Percentiles rank a stretch among this genome's conserved stretches.
Evolutionary conservation across 2,329 filamentous ascomycete genomes (phyloP).

Genomic region (Fusarium nelsonii): DNA sequence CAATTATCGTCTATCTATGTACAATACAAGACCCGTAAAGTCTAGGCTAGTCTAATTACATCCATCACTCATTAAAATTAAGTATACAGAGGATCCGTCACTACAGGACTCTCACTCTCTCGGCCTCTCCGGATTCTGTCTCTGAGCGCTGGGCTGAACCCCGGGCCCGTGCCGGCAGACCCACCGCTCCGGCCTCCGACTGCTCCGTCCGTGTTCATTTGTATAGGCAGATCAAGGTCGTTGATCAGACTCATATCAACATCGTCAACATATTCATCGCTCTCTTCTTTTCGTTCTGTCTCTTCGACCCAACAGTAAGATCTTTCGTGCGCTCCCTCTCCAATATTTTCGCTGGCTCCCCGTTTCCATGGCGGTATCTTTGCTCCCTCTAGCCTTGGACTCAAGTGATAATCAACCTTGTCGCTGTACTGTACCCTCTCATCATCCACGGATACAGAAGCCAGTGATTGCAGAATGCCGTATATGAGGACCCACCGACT

Average conservation of each 20-base stretch:
- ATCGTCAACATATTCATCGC: slow-evolving; percentile 15
- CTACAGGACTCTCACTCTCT: slow-evolving; percentile 23
- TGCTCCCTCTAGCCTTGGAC: slow-evolving; percentile 59
- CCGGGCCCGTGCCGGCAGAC: not conserved
- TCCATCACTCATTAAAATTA: slow-evolving; percentile 2
- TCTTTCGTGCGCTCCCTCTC: slow-evolving; percentile 61
- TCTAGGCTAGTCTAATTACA: not conserved
- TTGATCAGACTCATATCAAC: slow-evolving; percentile 18
- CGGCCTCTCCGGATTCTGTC: slow-evolving; percentile 14
- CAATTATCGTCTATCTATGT: not conserved
- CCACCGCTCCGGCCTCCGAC: slow-evolving; percentile 24
- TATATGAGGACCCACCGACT: slow-evolving; percentile 73
- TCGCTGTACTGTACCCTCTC: slow-evolving; percentile 65
- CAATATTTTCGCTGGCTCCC: slow-evolving; percentile 24
- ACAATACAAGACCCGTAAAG: not conserved
- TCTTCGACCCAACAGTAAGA: slow-evolving; percentile 66
- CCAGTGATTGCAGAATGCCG: slow-evolving; percentile 69
- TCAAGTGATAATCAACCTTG: slow-evolving; percentile 68
- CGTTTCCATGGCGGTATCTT: slow-evolving; percentile 66
- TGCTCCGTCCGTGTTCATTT: slow-evolving; percentile 19
- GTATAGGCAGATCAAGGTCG: slow-evolving; percentile 20
- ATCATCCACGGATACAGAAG: slow-evolving; percentile 69
- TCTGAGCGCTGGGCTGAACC: slow-evolving; percentile 13
- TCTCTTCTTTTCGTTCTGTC: slow-evolving; percentile 41
- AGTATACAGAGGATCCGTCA: slow-evolving; percentile 17